Percentiles rank a stretch among this genome's conserved stretches.
Evolutionary conservation across 2,329 filamentous ascomycete species (phyloP).

Genomic region (Claviceps pusilla): DNA sequence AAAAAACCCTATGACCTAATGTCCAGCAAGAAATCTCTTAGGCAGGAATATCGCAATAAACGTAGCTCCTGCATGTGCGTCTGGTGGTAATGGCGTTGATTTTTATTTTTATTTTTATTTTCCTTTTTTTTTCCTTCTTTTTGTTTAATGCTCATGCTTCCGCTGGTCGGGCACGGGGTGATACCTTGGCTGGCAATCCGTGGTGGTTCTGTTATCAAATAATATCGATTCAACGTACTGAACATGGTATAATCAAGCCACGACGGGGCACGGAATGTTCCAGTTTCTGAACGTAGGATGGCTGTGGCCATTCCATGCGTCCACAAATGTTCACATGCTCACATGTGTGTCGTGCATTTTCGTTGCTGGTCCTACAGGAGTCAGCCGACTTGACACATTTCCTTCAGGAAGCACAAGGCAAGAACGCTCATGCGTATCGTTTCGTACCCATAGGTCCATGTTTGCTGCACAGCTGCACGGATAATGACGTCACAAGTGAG

Average conservation of each 20-base stretch:
- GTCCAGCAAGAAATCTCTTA: not conserved
- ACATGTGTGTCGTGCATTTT: not conserved
- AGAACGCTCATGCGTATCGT: not conserved
- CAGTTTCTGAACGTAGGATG: not conserved
- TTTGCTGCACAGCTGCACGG: not conserved
- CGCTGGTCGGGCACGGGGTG: not conserved
- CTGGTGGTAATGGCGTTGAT: not conserved
- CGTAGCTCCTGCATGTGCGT: not conserved
- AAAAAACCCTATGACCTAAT: not conserved
- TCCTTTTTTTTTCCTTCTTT: no score
- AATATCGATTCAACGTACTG: not conserved
- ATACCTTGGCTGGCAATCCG: not conserved
- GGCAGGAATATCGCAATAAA: not conserved
- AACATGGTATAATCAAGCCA: not conserved
- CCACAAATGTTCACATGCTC: not conserved
- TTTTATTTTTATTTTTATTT: not conserved
- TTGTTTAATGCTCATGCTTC: no score
- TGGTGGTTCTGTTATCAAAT: not conserved
- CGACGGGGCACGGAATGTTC: not conserved
- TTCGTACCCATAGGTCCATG: no score
- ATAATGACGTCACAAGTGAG: conserved; percentile 4
- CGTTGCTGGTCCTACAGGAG: not conserved
- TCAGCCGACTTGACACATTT: no score
- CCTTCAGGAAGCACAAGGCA: no score
- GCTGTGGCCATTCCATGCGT: not conserved